Evolutionary conservation across 106 monocot genomes (phyloP).

Genomic region (Platanthera zijinensis): DNA sequence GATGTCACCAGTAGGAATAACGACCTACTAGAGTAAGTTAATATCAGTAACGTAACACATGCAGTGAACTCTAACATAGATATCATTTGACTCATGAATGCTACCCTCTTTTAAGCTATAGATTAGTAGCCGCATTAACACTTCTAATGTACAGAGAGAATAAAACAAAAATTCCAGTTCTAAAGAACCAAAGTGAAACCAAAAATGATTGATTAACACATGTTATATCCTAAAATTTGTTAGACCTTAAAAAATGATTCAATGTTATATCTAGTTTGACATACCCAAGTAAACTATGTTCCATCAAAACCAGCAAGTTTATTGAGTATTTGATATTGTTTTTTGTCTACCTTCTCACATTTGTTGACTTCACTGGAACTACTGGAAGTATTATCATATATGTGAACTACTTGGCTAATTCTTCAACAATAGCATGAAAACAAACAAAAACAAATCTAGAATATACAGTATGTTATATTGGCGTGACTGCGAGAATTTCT

Average conservation of each 20-base stretch:
- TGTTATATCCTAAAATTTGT: not conserved
- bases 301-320: not conserved
- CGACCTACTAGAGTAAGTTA: slow-evolving; percentile 44
- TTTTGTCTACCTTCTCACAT: not conserved
- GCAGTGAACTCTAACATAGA: not conserved
- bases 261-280: not conserved
- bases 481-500: not conserved
- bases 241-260: not conserved
- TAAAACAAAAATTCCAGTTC: not conserved
- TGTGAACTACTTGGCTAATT: not conserved
- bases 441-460: not conserved
- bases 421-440: not conserved
- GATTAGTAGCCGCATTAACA: not conserved
- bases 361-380: not conserved
- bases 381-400: not conserved
- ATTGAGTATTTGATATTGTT: not conserved
- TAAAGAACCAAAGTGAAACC: not conserved
- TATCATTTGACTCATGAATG: not conserved
- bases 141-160: not conserved
- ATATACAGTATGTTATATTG: not conserved
- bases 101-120: not conserved
- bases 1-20: slow-evolving; percentile 89
- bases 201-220: not conserved
- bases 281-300: not conserved
- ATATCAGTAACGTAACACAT: not conserved